Evolutionary conservation across 1,139 yeast species (phyloP).

Genomic region (Debaryomyces sp.): DNA sequence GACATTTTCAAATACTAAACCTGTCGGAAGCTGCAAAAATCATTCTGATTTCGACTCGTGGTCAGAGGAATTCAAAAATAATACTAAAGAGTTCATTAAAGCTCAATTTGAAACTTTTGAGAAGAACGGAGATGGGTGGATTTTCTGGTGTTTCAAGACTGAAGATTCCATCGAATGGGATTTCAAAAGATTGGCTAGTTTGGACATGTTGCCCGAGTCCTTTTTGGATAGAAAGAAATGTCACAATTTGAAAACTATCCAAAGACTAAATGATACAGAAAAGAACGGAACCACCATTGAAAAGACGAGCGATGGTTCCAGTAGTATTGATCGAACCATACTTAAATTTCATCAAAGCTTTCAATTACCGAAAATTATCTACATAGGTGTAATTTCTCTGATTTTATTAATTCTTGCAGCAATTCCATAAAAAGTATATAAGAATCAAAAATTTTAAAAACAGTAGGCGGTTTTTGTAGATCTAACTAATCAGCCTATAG

Average conservation of each 20-base stretch:
- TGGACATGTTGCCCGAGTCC: slow-evolving; percentile 7
- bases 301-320: neutral
- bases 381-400: neutral
- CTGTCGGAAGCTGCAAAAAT: slow-evolving; percentile 22
- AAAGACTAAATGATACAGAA: neutral
- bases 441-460: neutral
- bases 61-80: slow-evolving; percentile 17
- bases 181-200: slow-evolving; percentile 13
- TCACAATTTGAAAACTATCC: neutral
- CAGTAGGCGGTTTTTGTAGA: neutral
- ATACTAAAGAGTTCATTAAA: slow-evolving; percentile 21
- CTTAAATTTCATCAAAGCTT: neutral
- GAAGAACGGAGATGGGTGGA: slow-evolving; percentile 23
- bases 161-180: slow-evolving; percentile 28
- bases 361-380: neutral
- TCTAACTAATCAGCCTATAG: no score
- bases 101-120: slow-evolving; percentile 24
- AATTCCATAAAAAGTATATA: slow-evolving; percentile 9
- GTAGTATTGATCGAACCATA: neutral
- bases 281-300: neutral
- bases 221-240: neutral
- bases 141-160: slow-evolving; percentile 29
- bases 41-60: slow-evolving; percentile 19
- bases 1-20: slow-evolving; percentile 12
- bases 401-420: neutral